A percentile compares a stretch with the other conserved stretches of the same genome.
These are phyloP conservation scores for Xenoacremonium recifei DNA, from an alignment of 2,329 filamentous ascomycete genomes.

Conservation along the genomic window DNA sequence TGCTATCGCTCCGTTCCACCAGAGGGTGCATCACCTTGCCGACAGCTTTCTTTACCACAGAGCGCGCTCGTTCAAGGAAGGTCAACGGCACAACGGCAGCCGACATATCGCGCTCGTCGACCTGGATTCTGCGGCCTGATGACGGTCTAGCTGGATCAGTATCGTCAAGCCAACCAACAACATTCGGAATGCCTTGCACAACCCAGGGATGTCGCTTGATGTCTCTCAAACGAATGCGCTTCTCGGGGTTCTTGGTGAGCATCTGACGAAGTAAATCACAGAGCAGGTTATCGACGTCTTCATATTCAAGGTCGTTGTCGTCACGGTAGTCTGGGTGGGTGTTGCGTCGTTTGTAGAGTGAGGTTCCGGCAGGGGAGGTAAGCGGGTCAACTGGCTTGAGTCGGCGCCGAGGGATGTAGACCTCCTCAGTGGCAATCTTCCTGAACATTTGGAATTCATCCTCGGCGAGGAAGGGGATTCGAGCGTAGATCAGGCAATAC, in stretches of 20 bases:
- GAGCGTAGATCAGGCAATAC: slow-evolving; percentile 91
- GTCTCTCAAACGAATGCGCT: slow-evolving; percentile 84
- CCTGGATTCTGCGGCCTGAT: slow-evolving; percentile 82
- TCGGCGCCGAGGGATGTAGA: slow-evolving; percentile 80
- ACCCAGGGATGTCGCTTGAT: slow-evolving; percentile 97
- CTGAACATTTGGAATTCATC: slow-evolving; percentile 91
- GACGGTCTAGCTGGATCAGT: slow-evolving; percentile 80
- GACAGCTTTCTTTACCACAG: slow-evolving; percentile 68
- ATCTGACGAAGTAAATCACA: slow-evolving; percentile 76
- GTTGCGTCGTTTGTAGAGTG: slow-evolving; percentile 56
- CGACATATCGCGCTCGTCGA: slow-evolving; percentile 87
- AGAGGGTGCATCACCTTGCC: slow-evolving; percentile 63
- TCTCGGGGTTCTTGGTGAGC: slow-evolving; percentile 83
- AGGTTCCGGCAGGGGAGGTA: slow-evolving; percentile 54
- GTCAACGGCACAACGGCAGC: slow-evolving; percentile 87
- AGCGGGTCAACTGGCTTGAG: slow-evolving; percentile 71
- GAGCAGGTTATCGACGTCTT: slow-evolving; percentile 78
- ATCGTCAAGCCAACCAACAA: slow-evolving; percentile 84
- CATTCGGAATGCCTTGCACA: slow-evolving; percentile 71
- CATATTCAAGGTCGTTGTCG: slow-evolving; percentile 78
- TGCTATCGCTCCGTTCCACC: slow-evolving; percentile 55
- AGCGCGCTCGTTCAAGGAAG: slow-evolving; percentile 80
- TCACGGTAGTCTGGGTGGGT: slow-evolving; percentile 69
- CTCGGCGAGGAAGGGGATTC: slow-evolving; percentile 88
- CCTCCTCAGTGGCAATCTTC: slow-evolving; percentile 88